Evolutionary conservation across 495 filamentous ascomycete species (phyloP).

Genomic region (Neurospora discreta): DNA sequence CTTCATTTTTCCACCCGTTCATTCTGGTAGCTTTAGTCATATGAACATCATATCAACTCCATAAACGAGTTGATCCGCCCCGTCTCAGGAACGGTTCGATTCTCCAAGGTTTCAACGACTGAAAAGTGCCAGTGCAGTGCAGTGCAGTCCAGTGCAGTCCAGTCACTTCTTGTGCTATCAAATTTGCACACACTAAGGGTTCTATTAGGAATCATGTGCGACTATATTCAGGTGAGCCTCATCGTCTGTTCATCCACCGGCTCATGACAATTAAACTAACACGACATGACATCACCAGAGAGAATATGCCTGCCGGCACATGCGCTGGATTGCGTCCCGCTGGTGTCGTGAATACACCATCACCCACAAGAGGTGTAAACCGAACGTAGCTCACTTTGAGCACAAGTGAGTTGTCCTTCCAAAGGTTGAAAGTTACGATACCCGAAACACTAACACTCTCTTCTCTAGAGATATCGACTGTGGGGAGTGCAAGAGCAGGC

Average conservation of each 20-base stretch:
- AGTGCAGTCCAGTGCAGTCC: neutral
- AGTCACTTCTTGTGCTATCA: neutral
- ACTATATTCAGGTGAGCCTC: slow-evolving; percentile 5
- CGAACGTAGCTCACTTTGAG: slow-evolving; percentile 17
- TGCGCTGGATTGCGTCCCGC: slow-evolving; percentile 15
- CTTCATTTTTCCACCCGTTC: neutral
- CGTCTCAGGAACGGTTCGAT: neutral
- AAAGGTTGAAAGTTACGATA: no score
- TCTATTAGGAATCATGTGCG: slow-evolving; percentile 8
- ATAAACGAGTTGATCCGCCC: neutral
- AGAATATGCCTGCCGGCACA: slow-evolving; percentile 16
- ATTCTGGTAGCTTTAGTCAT: neutral
- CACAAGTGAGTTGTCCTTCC: slow-evolving; percentile 1
- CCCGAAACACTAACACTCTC: neutral
- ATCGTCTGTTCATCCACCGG: neutral
- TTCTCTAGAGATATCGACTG: slow-evolving; percentile 5
- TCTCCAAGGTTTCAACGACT: neutral
- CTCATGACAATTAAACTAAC: slow-evolving; percentile 2
- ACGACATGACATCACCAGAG: neutral
- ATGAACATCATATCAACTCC: neutral
- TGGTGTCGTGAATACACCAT: slow-evolving; percentile 18
- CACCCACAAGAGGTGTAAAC: slow-evolving; percentile 13
- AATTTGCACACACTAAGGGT: neutral
- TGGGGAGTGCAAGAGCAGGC: slow-evolving; percentile 16
- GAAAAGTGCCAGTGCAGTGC: neutral